phyloP scores from a whole-genome alignment of 1,139 yeast species.

The Pichia inconspicua region DNA sequence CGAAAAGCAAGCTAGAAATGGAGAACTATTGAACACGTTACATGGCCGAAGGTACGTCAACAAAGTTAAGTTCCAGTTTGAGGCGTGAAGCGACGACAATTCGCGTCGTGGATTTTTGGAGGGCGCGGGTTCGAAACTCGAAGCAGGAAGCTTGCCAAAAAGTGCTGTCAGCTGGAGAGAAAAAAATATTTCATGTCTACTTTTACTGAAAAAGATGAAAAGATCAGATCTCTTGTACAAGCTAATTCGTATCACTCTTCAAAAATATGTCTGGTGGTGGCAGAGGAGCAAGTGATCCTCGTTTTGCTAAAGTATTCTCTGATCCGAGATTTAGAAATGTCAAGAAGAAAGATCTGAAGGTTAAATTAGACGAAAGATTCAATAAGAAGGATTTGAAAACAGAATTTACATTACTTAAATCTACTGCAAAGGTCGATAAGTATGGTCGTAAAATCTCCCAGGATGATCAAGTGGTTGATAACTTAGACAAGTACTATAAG shows the following conservation, averaged over 20 bases:
- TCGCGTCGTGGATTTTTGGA: no score
- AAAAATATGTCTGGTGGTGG: neutral
- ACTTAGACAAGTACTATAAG: slow-evolving; percentile 40
- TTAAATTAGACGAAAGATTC: slow-evolving; percentile 82
- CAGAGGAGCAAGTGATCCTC: slow-evolving; percentile 43
- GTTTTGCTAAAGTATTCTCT: slow-evolving; percentile 71
- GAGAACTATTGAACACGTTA: no score
- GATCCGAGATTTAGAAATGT: slow-evolving; percentile 88
- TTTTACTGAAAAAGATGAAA: no score
- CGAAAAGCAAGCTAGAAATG: no score
- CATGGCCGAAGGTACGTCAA: no score
- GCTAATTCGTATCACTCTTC: neutral
- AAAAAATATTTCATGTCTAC: no score
- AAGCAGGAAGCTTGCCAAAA: no score
- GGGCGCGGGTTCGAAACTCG: no score
- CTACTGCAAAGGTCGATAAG: slow-evolving; percentile 64
- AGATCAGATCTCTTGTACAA: no score
- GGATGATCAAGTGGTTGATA: slow-evolving; percentile 33
- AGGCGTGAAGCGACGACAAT: no score
- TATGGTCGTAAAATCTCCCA: slow-evolving; percentile 70
- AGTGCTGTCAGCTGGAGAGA: no score
- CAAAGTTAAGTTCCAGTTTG: no score
- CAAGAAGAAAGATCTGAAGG: slow-evolving; percentile 59
- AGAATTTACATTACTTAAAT: slow-evolving; percentile 40
- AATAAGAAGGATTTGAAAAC: slow-evolving; percentile 52